Percentiles rank a stretch among this genome's conserved stretches.
phyloP scores from a whole-genome alignment of 2,329 filamentous ascomycete species.

The Rhynchosporium secalis region DNA sequence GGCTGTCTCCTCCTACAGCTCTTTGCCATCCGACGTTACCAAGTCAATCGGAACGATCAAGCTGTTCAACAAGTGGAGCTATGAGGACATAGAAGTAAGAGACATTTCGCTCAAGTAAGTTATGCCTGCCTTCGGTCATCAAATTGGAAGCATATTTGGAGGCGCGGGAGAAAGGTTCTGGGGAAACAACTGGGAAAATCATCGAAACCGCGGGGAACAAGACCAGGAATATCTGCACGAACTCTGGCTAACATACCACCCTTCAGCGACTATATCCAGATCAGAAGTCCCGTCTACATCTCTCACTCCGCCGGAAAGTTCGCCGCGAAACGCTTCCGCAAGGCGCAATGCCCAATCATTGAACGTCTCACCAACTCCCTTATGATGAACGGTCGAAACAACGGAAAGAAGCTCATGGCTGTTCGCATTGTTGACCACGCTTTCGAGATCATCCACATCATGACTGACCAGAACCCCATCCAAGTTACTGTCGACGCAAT shows the following conservation, averaged over 20 bases:
- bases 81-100: slow-evolving; percentile 99
- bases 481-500: slow-evolving; percentile 99
- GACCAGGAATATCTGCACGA: slow-evolving; percentile 10
- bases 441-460: slow-evolving; percentile 99
- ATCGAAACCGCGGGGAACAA: background rate
- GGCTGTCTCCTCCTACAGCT: slow-evolving; percentile 70
- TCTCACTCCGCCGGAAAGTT: slow-evolving; percentile 98
- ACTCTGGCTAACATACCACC: slow-evolving; percentile 39
- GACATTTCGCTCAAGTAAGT: slow-evolving; percentile 99
- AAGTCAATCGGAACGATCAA: slow-evolving; percentile 89
- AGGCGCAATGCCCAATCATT: slow-evolving; percentile 99
- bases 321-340: slow-evolving; percentile 99
- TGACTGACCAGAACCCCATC: slow-evolving; percentile 99
- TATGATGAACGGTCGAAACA: slow-evolving; percentile 99
- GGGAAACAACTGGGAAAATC: background rate
- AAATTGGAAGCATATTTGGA: slow-evolving; percentile 2
- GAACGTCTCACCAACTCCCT: slow-evolving; percentile 99
- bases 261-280: slow-evolving; percentile 97
- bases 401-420: slow-evolving; percentile 99
- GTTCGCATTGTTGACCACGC: slow-evolving; percentile 98
- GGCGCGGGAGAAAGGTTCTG: slow-evolving; percentile 29
- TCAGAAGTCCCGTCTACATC: slow-evolving; percentile 98
- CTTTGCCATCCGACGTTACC: slow-evolving; percentile 91
- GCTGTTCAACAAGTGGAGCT: slow-evolving; percentile 98
- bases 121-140: slow-evolving; percentile 29